Percentiles rank a stretch among this genome's conserved stretches.
Evolutionary conservation across 225 moss, liverwort and hornwort species (phyloP).

Genomic region (Bryoerythrophyllum caledonicum): DNA sequence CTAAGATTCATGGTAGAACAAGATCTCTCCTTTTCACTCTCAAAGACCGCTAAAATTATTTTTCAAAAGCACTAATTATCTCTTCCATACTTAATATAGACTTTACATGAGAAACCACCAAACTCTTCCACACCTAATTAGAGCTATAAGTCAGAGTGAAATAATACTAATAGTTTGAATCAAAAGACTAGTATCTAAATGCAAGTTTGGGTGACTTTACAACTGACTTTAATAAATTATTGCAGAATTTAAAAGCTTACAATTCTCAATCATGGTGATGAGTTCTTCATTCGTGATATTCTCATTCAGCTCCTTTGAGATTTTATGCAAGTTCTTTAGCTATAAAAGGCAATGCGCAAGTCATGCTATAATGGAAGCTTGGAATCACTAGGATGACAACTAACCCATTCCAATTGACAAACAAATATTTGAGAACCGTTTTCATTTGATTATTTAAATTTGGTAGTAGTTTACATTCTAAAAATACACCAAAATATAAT

Average conservation of each 20-base stretch:
- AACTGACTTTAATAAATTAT: neutral
- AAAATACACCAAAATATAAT: too few relatives aligned
- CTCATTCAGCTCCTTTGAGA: constrained; percentile 42
- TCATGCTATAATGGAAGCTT: neutral
- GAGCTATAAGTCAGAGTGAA: too few relatives aligned
- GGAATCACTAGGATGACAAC: neutral
- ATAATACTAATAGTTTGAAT: neutral
- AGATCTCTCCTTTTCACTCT: too few relatives aligned
- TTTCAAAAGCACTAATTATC: too few relatives aligned
- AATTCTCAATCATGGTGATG: constrained; percentile 46
- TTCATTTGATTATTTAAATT: too few relatives aligned
- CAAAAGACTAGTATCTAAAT: neutral
- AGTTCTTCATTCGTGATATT: constrained; percentile 40
- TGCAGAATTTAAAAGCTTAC: constrained; percentile 10
- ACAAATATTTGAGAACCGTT: too few relatives aligned
- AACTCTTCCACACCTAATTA: too few relatives aligned
- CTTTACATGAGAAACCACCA: too few relatives aligned
- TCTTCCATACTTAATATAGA: too few relatives aligned
- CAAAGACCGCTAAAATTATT: too few relatives aligned
- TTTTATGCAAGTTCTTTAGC: constrained; percentile 46
- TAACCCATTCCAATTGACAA: neutral
- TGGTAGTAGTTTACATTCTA: too few relatives aligned
- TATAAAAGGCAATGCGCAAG: constrained; percentile 4
- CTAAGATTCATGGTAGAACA: too few relatives aligned
- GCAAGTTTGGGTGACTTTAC: neutral